Conservation (phyloP, 2,329 filamentous ascomycete genomes). For the Macroventuria anomochaeta region DNA sequence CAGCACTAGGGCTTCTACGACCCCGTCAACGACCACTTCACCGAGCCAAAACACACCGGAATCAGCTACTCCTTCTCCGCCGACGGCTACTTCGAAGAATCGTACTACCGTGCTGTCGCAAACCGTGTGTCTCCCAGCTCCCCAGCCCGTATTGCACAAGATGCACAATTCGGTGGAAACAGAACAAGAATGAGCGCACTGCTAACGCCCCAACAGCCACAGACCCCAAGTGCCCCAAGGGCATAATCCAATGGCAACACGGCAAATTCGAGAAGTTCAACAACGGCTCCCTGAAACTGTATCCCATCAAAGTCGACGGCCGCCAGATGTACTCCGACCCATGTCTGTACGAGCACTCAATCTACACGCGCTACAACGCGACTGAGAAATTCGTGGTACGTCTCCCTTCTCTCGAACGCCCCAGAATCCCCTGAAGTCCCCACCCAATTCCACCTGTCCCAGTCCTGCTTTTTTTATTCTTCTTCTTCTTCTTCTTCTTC, state of each 20-base stretch:
- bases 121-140: constrained; percentile 63
- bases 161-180: neutral
- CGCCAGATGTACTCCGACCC: constrained; percentile 71
- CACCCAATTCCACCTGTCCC: too few relatives aligned
- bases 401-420: neutral
- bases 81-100: constrained; percentile 72
- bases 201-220: constrained; percentile 55
- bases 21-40: constrained; percentile 68
- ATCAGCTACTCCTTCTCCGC: constrained; percentile 77
- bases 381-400: constrained; percentile 67
- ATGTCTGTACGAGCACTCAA: constrained; percentile 61
- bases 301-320: constrained; percentile 70
- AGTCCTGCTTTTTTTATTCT: too few relatives aligned
- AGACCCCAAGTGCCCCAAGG: constrained; percentile 66
- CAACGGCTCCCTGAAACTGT: constrained; percentile 66
- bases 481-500: too few relatives aligned
- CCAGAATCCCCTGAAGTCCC: too few relatives aligned
- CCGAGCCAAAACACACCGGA: constrained; percentile 69
- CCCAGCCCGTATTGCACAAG: neutral
- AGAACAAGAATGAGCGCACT: neutral
- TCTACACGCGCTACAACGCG: constrained; percentile 72
- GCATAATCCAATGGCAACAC: constrained; percentile 76
- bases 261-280: constrained; percentile 64
- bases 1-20: constrained; percentile 69
- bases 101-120: constrained; percentile 71